A percentile compares a stretch with the other conserved stretches of the same genome.
These are phyloP conservation scores for Plasmopara viticola DNA, from an alignment of 352 stramenopile species.

Conservation along the genomic window DNA sequence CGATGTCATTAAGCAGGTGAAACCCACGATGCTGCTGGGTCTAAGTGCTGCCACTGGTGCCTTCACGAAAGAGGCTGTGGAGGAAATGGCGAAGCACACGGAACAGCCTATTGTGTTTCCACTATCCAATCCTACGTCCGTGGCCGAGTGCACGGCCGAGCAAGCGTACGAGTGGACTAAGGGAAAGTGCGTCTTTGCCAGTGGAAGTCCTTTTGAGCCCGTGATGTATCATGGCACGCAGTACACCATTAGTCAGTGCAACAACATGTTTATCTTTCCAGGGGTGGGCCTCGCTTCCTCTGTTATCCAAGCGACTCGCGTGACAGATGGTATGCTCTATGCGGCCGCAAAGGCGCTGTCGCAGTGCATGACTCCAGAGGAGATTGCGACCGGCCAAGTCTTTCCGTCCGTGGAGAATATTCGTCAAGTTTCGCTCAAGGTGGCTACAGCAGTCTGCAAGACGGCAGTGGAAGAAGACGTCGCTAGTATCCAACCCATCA, in stretches of 20 bases:
- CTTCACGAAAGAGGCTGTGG: slow-evolving; percentile 81
- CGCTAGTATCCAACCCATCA: slow-evolving; percentile 66
- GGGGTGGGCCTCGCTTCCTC: slow-evolving; percentile 91
- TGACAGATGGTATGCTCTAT: slow-evolving; percentile 95
- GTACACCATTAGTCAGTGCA: slow-evolving; percentile 85
- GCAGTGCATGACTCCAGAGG: slow-evolving; percentile 88
- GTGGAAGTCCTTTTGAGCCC: slow-evolving; percentile 92
- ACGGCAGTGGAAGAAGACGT: slow-evolving; percentile 87
- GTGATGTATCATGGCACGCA: slow-evolving; percentile 83
- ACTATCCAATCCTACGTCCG: slow-evolving; percentile 94
- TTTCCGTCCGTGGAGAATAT: slow-evolving; percentile 93
- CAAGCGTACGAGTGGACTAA: slow-evolving; percentile 96
- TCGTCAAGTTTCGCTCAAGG: slow-evolving; percentile 88
- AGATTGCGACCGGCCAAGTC: slow-evolving; percentile 89
- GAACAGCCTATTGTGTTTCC: slow-evolving; percentile 95
- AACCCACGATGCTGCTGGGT: slow-evolving; percentile 94
- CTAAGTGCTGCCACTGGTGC: slow-evolving; percentile 81
- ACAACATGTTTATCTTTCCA: slow-evolving; percentile 99
- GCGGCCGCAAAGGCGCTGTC: slow-evolving; percentile 91
- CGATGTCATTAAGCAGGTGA: slow-evolving; percentile 77
- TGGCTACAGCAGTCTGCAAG: slow-evolving; percentile 89
- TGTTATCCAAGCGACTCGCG: slow-evolving; percentile 64
- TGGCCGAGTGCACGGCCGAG: slow-evolving; percentile 94
- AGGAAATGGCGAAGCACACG: slow-evolving; percentile 85
- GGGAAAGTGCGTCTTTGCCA: slow-evolving; percentile 93